Percentiles rank a stretch among this genome's conserved stretches.
These are phyloP conservation scores for Simmondsia chinensis DNA, from an alignment of 148 eudicot genomes.

Conservation along the genomic window DNA sequence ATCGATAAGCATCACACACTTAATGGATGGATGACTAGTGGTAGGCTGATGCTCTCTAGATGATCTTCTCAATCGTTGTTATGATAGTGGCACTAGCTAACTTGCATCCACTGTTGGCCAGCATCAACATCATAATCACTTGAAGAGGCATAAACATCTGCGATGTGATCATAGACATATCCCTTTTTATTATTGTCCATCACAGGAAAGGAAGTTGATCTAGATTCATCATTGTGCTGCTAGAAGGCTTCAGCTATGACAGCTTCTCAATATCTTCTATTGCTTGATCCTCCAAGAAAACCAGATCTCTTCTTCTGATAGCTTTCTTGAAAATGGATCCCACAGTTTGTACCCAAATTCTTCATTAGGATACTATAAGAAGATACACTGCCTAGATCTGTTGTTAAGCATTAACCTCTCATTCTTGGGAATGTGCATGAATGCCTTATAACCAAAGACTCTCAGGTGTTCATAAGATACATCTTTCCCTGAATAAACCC, in stretches of 20 bases:
- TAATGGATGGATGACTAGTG: not conserved
- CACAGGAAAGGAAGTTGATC: not conserved
- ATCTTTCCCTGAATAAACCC: too few species aligned
- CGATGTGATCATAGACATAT: not conserved
- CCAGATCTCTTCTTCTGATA: constrained; percentile 8
- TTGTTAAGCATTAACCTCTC: too few species aligned
- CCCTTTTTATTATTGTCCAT: not conserved
- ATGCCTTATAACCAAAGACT: too few species aligned
- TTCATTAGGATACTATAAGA: constrained; percentile 5
- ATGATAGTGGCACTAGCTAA: not conserved
- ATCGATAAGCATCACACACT: constrained; percentile 2
- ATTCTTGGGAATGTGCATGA: too few species aligned
- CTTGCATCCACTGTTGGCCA: not conserved
- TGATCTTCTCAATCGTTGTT: not conserved
- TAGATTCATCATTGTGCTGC: not conserved
- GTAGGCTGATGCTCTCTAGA: not conserved
- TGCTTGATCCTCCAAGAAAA: constrained; percentile 8
- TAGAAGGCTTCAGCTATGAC: not conserved
- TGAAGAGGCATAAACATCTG: too few species aligned
- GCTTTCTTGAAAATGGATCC: constrained; percentile 9
- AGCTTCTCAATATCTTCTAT: constrained; percentile 1
- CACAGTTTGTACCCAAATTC: constrained; percentile 11
- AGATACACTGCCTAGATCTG: not conserved
- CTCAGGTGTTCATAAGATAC: too few species aligned
- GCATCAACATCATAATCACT: not conserved